phyloP scores from a whole-genome alignment of 192 early-diverging fungal genomes.

The Podila horticola region DNA sequence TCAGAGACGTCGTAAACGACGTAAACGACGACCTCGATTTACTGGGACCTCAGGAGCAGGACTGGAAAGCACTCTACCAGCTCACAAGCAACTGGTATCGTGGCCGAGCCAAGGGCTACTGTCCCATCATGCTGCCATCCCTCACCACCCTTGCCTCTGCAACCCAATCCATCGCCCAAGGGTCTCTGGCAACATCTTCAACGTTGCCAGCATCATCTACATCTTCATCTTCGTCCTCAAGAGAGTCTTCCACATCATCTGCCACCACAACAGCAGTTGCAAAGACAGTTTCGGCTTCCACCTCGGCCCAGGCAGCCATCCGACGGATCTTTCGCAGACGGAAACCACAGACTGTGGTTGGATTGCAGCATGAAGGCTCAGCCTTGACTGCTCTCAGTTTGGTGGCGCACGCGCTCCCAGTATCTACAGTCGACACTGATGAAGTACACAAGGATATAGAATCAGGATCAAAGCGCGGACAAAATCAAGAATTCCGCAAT shows the following conservation, averaged over 20 bases:
- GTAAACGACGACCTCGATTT: background rate
- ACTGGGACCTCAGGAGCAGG: conserved; percentile 8
- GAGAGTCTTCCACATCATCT: background rate
- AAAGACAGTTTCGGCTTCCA: background rate
- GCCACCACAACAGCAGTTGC: background rate
- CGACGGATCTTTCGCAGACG: conserved; percentile 15
- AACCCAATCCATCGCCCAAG: conserved; percentile 5
- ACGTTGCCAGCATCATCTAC: background rate
- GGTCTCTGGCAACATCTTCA: background rate
- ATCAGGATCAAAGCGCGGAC: background rate
- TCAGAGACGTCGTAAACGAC: background rate
- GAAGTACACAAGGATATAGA: too few relatives aligned
- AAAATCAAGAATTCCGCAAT: background rate
- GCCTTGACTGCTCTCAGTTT: conserved; percentile 31
- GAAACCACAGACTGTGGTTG: conserved; percentile 27
- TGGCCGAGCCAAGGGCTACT: conserved; percentile 50
- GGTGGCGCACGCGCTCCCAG: conserved; percentile 1
- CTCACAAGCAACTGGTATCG: conserved; percentile 57
- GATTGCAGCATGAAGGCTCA: conserved; percentile 42
- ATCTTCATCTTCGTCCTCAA: background rate
- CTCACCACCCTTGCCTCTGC: conserved; percentile 21
- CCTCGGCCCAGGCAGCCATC: conserved; percentile 22
- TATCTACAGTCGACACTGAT: too few relatives aligned
- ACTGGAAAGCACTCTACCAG: conserved; percentile 58
- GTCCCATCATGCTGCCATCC: conserved; percentile 33